These are phyloP conservation scores for Punica granatum DNA, from an alignment of 345 rosid genomes.

Conservation along the genomic window DNA sequence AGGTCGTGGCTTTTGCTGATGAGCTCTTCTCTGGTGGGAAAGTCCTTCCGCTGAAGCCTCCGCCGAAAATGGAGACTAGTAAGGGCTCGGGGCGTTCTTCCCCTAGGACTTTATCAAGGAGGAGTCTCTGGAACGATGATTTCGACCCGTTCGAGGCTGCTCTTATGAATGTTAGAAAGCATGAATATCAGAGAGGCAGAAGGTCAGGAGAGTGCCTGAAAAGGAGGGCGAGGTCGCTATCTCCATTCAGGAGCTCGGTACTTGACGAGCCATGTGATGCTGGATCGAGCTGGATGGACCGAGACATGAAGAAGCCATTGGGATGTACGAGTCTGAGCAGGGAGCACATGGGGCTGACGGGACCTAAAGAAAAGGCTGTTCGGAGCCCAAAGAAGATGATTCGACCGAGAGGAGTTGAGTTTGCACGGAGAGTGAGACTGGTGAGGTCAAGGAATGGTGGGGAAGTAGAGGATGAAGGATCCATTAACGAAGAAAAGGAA, in stretches of 20 bases:
- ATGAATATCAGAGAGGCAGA: conserved; percentile 5
- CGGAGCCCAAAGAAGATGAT: conserved; percentile 1
- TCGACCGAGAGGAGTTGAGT: conserved; percentile 25
- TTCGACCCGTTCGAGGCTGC: conserved; percentile 54
- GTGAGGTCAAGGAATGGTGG: conserved; percentile 13
- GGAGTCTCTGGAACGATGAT: conserved; percentile 45
- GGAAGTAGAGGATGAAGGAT: background rate
- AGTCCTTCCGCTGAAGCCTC: conserved; percentile 36
- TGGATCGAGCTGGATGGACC: background rate
- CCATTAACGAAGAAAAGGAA: background rate
- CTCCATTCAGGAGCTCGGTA: background rate
- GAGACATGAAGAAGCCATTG: background rate
- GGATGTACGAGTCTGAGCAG: background rate
- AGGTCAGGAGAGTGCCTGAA: conserved; percentile 10
- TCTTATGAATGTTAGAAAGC: conserved; percentile 27
- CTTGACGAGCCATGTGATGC: background rate
- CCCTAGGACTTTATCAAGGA: conserved; percentile 9
- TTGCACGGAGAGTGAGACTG: conserved; percentile 21
- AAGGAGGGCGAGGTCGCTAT: conserved; percentile 6
- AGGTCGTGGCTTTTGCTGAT: conserved; percentile 41
- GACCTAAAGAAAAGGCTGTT: background rate
- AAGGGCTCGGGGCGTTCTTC: conserved; percentile 6
- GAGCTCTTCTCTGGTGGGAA: conserved; percentile 34
- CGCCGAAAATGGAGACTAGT: conserved; percentile 16
- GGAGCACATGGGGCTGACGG: background rate